Base-by-base conservation (phyloP, 2,329 filamentous ascomycete genomes). In the Penicillium sp. region DNA sequence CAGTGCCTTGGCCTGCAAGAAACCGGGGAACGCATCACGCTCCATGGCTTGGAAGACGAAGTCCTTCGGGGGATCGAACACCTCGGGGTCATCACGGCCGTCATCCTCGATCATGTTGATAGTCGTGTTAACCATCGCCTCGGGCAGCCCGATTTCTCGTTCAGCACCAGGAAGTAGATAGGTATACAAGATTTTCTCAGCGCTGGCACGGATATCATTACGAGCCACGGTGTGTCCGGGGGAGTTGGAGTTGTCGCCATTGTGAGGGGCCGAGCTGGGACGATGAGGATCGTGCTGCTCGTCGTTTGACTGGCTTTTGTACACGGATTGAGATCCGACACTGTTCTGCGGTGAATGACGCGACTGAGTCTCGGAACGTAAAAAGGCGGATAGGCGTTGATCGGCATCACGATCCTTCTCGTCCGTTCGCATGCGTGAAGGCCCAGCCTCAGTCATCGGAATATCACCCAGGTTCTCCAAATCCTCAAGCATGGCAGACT, bases 21-120 rank as follows among this genome's bases (percentile, higher is more conserved):
- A 98, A 1, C 91, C 91, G 0, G 94, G 93, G 66, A 95, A 98
- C n/a, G 94, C 93, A 72, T 98, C 93, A 46, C 94, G 82, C 72
- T 98, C 94, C 93, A 98, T 98, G 27, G 94, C 94, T 71, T 98
- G 94, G 69, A 97, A 98, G 52, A 97, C 93, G 67, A 97, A 98
- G 73, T 98, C 93, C 75, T 98, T 98, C 44, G 93, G 93, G 16
- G 88, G 84, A 66, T 97, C 93, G 61, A 98, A 98, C 10, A 98
- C 86, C 68, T 98, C 93, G 0, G 93, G 93, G 65, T 98, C 93
- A 61, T 97, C 93, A 59, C 93, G 84, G 37, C 89, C 88, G 55
- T 89, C 84, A 57, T 91, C 86, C 70, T 98, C 93, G 53, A 98
- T 94, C 11, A 88, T 81, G 16, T 84, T 79, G 31, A 89, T 94